phyloP scores from a whole-genome alignment of 805 yeast species.

The Yamadazyma tumulicola region DNA sequence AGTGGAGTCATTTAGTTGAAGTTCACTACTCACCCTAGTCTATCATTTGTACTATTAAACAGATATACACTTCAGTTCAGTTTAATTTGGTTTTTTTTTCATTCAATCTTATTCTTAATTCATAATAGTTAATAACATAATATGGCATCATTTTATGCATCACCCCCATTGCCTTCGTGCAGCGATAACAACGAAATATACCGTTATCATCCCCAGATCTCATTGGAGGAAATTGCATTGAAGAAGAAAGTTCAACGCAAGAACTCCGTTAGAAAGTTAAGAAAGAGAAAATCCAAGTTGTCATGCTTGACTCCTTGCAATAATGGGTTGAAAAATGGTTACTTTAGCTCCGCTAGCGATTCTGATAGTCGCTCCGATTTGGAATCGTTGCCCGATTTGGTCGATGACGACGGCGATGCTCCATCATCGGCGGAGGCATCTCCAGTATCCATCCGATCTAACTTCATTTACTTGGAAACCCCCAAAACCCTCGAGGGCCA shows the following conservation, averaged over 20 bases:
- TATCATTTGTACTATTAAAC: constrained; percentile 13
- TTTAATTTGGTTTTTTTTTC: constrained; percentile 1
- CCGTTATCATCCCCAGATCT: constrained; percentile 16
- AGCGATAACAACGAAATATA: constrained; percentile 20
- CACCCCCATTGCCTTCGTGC: constrained; percentile 24
- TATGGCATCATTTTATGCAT: constrained; percentile 10
- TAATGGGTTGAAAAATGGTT: neutral
- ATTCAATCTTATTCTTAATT: neutral
- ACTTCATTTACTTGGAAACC: constrained; percentile 5
- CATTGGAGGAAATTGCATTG: constrained; percentile 11
- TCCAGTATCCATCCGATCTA: constrained; percentile 9
- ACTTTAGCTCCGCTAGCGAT: constrained; percentile 4
- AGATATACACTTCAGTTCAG: too few species aligned
- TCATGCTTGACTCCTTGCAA: constrained; percentile 1
- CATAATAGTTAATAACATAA: neutral
- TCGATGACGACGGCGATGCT: constrained; percentile 20
- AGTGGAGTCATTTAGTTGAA: constrained; percentile 15
- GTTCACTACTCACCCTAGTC: constrained; percentile 23
- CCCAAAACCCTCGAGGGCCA: constrained; percentile 56
- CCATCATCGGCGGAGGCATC: constrained; percentile 8
- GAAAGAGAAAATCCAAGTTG: constrained; percentile 1
- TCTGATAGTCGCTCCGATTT: constrained; percentile 21
- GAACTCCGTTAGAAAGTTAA: constrained; percentile 1
- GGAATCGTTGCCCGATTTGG: constrained; percentile 37
- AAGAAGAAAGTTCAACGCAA: constrained; percentile 14